Evolutionary conservation across 495 filamentous ascomycete species (phyloP).

Genomic region (Alectoria sarmentosa): DNA sequence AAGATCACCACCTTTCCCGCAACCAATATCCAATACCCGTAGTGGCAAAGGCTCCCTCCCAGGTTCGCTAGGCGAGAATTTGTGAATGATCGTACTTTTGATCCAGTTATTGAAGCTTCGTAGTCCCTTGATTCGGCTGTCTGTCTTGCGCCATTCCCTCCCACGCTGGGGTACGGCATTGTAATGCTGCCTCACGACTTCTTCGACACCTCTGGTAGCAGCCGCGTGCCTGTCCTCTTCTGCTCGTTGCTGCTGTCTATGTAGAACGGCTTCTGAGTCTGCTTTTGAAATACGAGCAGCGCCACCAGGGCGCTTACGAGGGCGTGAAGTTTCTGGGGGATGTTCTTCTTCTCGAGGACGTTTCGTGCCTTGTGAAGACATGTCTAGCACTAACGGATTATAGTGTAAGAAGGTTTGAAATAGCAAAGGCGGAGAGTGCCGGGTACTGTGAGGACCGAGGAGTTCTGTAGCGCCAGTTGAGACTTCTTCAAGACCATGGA

Average conservation of each 20-base stretch:
- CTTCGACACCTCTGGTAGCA: constrained; percentile 55
- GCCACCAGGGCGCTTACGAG: constrained; percentile 81
- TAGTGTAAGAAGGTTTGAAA: background rate
- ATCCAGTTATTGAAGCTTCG: constrained; percentile 98
- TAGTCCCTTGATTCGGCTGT: constrained; percentile 87
- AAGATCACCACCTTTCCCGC: constrained; percentile 92
- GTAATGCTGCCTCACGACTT: constrained; percentile 88
- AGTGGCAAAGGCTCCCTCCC: constrained; percentile 55
- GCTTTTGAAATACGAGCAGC: constrained; percentile 67
- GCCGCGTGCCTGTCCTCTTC: constrained; percentile 43
- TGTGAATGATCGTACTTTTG: constrained; percentile 93
- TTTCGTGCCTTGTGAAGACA: constrained; percentile 16
- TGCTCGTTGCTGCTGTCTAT: constrained; percentile 54
- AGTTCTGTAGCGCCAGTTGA: background rate
- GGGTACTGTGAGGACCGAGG: background rate
- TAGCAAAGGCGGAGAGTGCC: background rate
- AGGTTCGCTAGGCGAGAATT: constrained; percentile 79
- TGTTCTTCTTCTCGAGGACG: constrained; percentile 17
- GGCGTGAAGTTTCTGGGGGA: constrained; percentile 42
- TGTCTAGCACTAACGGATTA: background rate
- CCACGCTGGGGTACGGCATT: constrained; percentile 92
- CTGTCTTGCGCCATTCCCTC: constrained; percentile 88
- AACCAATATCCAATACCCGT: constrained; percentile 85
- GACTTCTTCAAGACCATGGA: background rate
- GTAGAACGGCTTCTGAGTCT: constrained; percentile 60